phyloP scores from a whole-genome alignment of 1,284 basidiomycete genomes.

The Boletus albobrunnescens region DNA sequence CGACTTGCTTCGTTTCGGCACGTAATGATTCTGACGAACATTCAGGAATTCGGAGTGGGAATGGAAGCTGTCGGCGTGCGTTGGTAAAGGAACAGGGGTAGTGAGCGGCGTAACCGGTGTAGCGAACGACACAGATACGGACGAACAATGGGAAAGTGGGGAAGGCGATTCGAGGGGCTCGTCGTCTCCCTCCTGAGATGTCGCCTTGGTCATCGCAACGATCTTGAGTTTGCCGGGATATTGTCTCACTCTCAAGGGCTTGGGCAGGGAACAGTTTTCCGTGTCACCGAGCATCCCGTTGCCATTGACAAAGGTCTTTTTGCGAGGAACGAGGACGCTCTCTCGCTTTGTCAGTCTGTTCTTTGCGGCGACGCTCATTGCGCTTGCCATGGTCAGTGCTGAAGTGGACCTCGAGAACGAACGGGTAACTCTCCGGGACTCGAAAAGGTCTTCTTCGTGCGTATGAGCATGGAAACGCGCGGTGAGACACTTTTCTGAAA shows the following conservation, averaged over 20 bases:
- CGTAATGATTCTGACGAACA: slow-evolving; percentile 22
- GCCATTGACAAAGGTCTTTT: slow-evolving; percentile 42
- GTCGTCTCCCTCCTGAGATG: slow-evolving; percentile 24
- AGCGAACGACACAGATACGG: slow-evolving; percentile 34
- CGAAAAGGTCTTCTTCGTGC: slow-evolving; percentile 62
- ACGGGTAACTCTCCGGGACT: slow-evolving; percentile 44
- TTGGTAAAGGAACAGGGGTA: slow-evolving; percentile 24
- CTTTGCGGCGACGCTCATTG: slow-evolving; percentile 49
- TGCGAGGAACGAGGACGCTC: slow-evolving; percentile 58
- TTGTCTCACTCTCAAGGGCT: slow-evolving; percentile 31
- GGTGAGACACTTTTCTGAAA: slow-evolving; percentile 57
- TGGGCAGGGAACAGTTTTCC: slow-evolving; percentile 22
- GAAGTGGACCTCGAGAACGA: slow-evolving; percentile 46
- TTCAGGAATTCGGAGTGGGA: slow-evolving; percentile 30
- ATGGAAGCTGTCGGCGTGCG: slow-evolving; percentile 23
- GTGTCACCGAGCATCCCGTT: slow-evolving; percentile 13
- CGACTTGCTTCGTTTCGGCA: slow-evolving; percentile 45
- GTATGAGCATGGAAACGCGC: slow-evolving; percentile 59
- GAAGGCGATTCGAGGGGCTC: slow-evolving; percentile 39
- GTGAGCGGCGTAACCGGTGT: slow-evolving; percentile 38
- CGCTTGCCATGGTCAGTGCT: slow-evolving; percentile 51
- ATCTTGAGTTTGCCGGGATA: slow-evolving; percentile 47
- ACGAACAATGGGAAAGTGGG: slow-evolving; percentile 48
- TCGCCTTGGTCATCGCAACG: slow-evolving; percentile 28
- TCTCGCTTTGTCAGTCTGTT: slow-evolving; percentile 60